phyloP scores from a whole-genome alignment of 1,284 basidiomycete genomes.

The Austroboletus niveus region DNA sequence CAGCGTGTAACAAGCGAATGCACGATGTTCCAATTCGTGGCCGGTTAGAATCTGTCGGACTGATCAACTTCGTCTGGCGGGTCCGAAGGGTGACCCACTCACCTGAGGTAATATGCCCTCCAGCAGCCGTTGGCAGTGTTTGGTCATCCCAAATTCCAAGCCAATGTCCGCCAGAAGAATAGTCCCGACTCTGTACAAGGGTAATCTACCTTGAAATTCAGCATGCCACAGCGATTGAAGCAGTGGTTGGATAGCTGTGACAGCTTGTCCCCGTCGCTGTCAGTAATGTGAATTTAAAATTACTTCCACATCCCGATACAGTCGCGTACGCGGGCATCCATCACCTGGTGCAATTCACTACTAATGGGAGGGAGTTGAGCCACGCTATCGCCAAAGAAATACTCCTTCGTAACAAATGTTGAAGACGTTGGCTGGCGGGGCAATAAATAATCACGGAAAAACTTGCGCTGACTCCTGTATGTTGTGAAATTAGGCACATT shows the following conservation, averaged over 20 bases:
- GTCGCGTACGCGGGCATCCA: slow-evolving; percentile 56
- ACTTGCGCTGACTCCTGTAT: slow-evolving; percentile 57
- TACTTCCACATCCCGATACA: neutral
- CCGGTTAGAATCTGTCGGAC: slow-evolving; percentile 59
- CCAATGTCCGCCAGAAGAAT: slow-evolving; percentile 73
- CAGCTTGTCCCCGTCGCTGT: slow-evolving; percentile 56
- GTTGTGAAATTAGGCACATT: slow-evolving; percentile 9
- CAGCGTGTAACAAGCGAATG: slow-evolving; percentile 67
- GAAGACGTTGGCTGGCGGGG: slow-evolving; percentile 54
- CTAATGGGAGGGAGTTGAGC: slow-evolving; percentile 49
- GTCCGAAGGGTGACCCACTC: neutral
- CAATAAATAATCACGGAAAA: slow-evolving; percentile 63
- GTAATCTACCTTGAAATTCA: slow-evolving; percentile 70
- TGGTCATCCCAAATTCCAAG: slow-evolving; percentile 72
- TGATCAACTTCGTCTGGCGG: neutral
- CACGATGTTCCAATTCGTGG: slow-evolving; percentile 70
- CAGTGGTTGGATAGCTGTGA: slow-evolving; percentile 60
- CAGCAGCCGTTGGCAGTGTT: slow-evolving; percentile 57
- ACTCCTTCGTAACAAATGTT: slow-evolving; percentile 48
- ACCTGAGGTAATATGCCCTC: slow-evolving; percentile 81
- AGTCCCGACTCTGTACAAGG: slow-evolving; percentile 62
- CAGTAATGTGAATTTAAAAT: slow-evolving; percentile 8
- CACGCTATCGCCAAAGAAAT: slow-evolving; percentile 40
- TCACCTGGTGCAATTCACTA: slow-evolving; percentile 59
- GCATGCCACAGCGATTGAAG: slow-evolving; percentile 73